Conservation (phyloP, 225 moss, liverwort and hornwort genomes). For the Anthoceros angustus region DNA sequence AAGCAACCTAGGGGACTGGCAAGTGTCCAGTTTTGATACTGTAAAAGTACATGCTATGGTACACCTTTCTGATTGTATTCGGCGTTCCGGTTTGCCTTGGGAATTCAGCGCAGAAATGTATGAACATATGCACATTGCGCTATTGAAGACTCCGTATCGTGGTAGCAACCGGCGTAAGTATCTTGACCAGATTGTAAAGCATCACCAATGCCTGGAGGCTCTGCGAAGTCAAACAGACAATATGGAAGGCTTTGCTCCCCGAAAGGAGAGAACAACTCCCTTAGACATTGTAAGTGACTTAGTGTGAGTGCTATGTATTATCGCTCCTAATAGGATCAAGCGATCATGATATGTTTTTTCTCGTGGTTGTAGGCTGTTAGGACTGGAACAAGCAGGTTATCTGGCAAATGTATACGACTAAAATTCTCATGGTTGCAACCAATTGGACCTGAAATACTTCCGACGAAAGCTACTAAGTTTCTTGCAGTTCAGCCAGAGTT, state of each 20-base stretch:
- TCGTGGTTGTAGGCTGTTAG: no score
- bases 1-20: neutral
- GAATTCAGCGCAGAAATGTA: neutral
- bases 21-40: neutral
- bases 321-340: no score
- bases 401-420: no score
- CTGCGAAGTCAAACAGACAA: neutral
- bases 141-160: neutral
- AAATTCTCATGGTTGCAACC: no score
- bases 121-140: constrained; percentile 3
- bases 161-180: neutral
- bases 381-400: no score
- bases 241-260: neutral
- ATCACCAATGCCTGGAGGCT: neutral
- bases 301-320: no score
- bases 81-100: neutral
- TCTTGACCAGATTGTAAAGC: neutral
- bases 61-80: neutral
- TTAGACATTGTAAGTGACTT: neutral
- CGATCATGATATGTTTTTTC: no score
- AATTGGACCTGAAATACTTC: no score
- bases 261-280: neutral
- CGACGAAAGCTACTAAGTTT: no score
- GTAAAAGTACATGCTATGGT: constrained; percentile 6
- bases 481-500: no score